These are phyloP conservation scores for Aphanomyces invadans DNA, from an alignment of 352 stramenopile genomes.

Conservation along the genomic window DNA sequence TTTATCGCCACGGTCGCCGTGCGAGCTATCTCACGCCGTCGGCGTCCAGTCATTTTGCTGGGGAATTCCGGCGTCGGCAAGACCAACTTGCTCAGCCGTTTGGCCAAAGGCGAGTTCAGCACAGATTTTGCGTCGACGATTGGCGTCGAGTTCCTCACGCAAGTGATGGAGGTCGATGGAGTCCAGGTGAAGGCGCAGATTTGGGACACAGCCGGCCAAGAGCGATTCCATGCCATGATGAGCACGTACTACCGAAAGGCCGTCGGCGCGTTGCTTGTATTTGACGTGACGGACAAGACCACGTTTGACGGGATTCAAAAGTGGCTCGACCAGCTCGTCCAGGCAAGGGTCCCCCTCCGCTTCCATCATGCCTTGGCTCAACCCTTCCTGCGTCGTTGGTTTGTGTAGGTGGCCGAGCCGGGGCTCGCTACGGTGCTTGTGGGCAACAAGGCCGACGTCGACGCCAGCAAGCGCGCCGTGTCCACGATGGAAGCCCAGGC, in stretches of 20 bases:
- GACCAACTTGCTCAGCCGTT: conserved; percentile 70
- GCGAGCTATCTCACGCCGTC: no score
- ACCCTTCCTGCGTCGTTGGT: not conserved
- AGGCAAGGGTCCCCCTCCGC: conserved; percentile 6
- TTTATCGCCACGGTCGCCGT: no score
- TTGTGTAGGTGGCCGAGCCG: conserved; percentile 42
- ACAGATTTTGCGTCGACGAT: conserved; percentile 79
- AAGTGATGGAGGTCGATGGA: conserved; percentile 59
- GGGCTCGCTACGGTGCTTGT: conserved; percentile 59
- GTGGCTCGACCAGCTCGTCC: conserved; percentile 68
- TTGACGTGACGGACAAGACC: conserved; percentile 51
- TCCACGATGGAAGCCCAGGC: conserved; percentile 51
- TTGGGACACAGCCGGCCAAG: conserved; percentile 80
- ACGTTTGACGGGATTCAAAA: conserved; percentile 50
- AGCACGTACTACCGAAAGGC: conserved; percentile 83
- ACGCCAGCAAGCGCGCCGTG: conserved; percentile 36
- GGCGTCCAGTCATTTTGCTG: no score
- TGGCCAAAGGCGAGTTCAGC: conserved; percentile 79
- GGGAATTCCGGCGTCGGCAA: conserved; percentile 83
- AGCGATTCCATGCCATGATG: conserved; percentile 86
- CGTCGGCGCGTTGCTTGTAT: conserved; percentile 67
- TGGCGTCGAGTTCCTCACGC: conserved; percentile 82
- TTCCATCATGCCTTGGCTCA: not conserved
- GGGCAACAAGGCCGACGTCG: conserved; percentile 68
- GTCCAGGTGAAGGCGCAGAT: conserved; percentile 78